phyloP scores from a whole-genome alignment of 2,329 filamentous ascomycete species.

The Falciphora oryzae region DNA sequence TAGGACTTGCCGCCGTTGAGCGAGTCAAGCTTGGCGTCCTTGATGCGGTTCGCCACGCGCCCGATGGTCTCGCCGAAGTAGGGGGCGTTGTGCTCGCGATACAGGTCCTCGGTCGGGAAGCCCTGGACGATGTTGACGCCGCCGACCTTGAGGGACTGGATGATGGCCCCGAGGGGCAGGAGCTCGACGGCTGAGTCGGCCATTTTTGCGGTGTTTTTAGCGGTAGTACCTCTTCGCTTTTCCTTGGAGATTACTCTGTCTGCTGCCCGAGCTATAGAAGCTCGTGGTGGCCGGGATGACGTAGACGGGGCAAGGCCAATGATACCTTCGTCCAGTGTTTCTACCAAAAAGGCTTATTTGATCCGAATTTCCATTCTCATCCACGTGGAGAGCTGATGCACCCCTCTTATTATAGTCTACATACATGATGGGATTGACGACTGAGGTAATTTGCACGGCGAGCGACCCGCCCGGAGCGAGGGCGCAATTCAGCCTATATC shows the following conservation, averaged over 20 bases:
- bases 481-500: not conserved
- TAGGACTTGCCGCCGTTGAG: slow-evolving; percentile 67
- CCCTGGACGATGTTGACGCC: slow-evolving; percentile 83
- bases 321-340: not conserved
- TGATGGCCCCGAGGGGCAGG: slow-evolving; percentile 70
- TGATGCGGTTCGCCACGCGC: slow-evolving; percentile 74
- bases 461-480: not conserved
- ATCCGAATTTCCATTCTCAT: not conserved
- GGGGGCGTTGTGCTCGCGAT: slow-evolving; percentile 67
- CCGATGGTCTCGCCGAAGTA: slow-evolving; percentile 95
- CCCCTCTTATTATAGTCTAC: not conserved
- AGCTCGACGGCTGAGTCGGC: slow-evolving; percentile 53
- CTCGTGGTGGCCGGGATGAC: not conserved
- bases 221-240: too few relatives aligned
- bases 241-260: not conserved
- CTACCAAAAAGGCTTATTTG: not conserved
- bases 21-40: slow-evolving; percentile 60
- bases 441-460: slow-evolving; percentile 1
- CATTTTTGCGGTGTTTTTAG: slow-evolving; percentile 24
- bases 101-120: slow-evolving; percentile 71
- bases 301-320: not conserved
- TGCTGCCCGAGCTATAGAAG: not conserved
- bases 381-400: not conserved
- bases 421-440: not conserved
- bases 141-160: slow-evolving; percentile 73